A percentile compares a stretch with the other conserved stretches of the same genome.
Evolutionary conservation across 2,329 filamentous ascomycete genomes (phyloP).

Genomic region (Dendryphion nanum): DNA sequence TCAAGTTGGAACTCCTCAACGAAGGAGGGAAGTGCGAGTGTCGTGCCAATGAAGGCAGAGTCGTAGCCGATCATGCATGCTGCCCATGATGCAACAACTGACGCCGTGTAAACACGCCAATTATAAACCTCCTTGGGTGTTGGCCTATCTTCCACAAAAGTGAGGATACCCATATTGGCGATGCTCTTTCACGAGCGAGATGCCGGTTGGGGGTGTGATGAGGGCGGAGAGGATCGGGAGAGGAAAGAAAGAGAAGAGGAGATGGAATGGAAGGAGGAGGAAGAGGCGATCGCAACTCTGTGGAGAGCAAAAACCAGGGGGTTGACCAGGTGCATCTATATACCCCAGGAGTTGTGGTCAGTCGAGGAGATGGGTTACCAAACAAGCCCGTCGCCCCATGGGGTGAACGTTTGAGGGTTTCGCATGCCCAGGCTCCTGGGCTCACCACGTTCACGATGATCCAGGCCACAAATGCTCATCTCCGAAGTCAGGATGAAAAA

Average conservation of each 20-base stretch:
- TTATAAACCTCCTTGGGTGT: conserved; percentile 60
- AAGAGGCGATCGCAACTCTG: conserved; percentile 9
- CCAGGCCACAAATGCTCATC: too few relatives aligned
- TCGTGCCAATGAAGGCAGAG: conserved; percentile 74
- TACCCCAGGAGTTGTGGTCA: too few relatives aligned
- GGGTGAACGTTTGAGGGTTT: too few relatives aligned
- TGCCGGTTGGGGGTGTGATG: background rate
- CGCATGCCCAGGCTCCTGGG: too few relatives aligned
- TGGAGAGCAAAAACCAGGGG: conserved; percentile 5
- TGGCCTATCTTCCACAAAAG: conserved; percentile 44
- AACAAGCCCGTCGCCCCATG: too few relatives aligned
- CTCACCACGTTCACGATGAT: too few relatives aligned
- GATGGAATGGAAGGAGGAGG: conserved; percentile 1
- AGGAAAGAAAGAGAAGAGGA: conserved; percentile 1
- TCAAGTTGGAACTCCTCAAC: conserved; percentile 64
- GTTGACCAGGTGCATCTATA: conserved; percentile 8
- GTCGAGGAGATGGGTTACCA: too few relatives aligned
- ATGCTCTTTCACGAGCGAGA: background rate
- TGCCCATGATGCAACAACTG: conserved; percentile 55
- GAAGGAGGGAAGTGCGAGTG: conserved; percentile 69
- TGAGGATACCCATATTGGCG: conserved; percentile 33
- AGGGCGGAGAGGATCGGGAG: conserved; percentile 3
- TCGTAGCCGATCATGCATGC: conserved; percentile 64
- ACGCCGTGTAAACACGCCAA: conserved; percentile 57
- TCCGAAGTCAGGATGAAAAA: too few relatives aligned